Evolutionary conservation across 2,329 filamentous ascomycete genomes (phyloP).

Genomic region (Pseudogymnoascus pannorum): DNA sequence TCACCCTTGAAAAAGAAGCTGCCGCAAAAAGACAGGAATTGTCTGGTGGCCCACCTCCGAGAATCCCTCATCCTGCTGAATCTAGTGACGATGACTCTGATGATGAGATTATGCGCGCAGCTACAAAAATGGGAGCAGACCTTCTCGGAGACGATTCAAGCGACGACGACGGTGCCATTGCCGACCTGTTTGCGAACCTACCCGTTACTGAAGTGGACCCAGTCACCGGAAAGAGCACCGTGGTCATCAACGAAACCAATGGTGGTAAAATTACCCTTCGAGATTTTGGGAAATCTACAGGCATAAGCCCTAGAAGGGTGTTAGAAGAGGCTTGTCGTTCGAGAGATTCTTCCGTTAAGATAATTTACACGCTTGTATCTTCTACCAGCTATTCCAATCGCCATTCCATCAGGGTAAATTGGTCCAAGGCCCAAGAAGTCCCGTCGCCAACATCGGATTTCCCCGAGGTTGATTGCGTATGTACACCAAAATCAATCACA

Average conservation of each 20-base stretch:
- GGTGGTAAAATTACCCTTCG: constrained; percentile 56
- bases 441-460: constrained; percentile 30
- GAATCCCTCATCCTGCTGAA: constrained; percentile 11
- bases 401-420: constrained; percentile 66
- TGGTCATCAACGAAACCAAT: constrained; percentile 44
- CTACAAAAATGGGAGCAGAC: constrained; percentile 51
- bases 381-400: constrained; percentile 67
- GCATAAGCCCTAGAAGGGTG: constrained; percentile 66
- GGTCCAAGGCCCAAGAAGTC: constrained; percentile 65
- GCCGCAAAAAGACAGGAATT: constrained; percentile 40
- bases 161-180: constrained; percentile 47
- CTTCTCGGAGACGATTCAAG: constrained; percentile 46
- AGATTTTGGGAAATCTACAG: constrained; percentile 79
- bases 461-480: constrained; percentile 25
- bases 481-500: constrained; percentile 44
- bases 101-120: constrained; percentile 46
- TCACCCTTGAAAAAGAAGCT: constrained; percentile 55
- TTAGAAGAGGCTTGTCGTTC: constrained; percentile 78
- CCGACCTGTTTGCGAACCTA: constrained; percentile 52
- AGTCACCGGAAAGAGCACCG: constrained; percentile 49
- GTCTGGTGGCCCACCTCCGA: constrained; percentile 22
- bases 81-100: constrained; percentile 31
- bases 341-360: constrained; percentile 62
- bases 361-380: constrained; percentile 64
- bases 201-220: constrained; percentile 55